These are phyloP conservation scores for Forsythia viridissima DNA, from an alignment of 257 asterid genomes.

Conservation along the genomic window DNA sequence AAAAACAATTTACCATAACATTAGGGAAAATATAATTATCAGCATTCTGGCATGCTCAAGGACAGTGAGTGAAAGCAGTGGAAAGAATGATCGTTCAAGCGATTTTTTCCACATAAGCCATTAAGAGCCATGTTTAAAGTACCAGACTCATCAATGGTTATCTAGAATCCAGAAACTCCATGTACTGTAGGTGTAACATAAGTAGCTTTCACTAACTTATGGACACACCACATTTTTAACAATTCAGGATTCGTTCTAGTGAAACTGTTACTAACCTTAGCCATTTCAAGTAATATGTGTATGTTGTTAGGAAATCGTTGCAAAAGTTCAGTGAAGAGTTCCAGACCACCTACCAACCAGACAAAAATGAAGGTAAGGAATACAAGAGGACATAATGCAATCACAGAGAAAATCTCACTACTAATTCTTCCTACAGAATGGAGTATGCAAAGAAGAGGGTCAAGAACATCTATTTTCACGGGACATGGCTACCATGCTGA, in stretches of 20 bases:
- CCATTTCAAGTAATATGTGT: slow-evolving; percentile 93
- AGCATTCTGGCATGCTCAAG: slow-evolving; percentile 10
- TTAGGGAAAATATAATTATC: slow-evolving; percentile 14
- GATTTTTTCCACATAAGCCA: slow-evolving; percentile 10
- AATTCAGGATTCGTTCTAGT: slow-evolving; percentile 9
- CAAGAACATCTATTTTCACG: slow-evolving; percentile 15
- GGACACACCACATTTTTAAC: slow-evolving; percentile 1
- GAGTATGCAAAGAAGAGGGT: not conserved
- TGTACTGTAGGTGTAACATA: not conserved
- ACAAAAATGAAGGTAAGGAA: slow-evolving; percentile 10
- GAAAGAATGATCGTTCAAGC: not conserved
- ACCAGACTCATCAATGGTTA: not conserved
- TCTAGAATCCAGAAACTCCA: not conserved
- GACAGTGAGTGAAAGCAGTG: slow-evolving; percentile 9
- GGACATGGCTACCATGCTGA: slow-evolving; percentile 1
- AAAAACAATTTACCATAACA: slow-evolving; percentile 22
- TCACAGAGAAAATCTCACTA: slow-evolving; percentile 1
- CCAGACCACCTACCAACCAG: slow-evolving; percentile 80
- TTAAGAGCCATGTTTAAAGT: slow-evolving; percentile 1
- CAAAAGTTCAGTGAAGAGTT: slow-evolving; percentile 80
- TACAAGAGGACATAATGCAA: slow-evolving; percentile 1
- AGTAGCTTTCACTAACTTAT: not conserved
- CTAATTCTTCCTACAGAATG: slow-evolving; percentile 15
- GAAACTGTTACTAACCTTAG: slow-evolving; percentile 64
- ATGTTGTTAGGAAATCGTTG: slow-evolving; percentile 90